These are phyloP conservation scores for Aegilops tauschii DNA, from an alignment of 176 grass and related monocot genomes.

Conservation along the genomic window DNA sequence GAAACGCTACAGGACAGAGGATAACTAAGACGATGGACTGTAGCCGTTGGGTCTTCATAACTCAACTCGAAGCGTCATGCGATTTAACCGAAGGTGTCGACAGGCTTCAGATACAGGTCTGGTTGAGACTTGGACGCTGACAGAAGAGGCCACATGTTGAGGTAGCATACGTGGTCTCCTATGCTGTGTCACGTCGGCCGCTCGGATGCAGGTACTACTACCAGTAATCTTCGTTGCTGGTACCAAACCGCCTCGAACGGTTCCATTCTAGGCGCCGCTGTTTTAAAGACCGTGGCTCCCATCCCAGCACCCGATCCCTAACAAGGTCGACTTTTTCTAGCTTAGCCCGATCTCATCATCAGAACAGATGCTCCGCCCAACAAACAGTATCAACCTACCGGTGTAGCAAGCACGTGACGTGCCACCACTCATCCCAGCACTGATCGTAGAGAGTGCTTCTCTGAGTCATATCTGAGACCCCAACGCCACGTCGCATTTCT, in stretches of 20 bases:
- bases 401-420: not conserved
- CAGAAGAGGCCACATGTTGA: too few relatives aligned
- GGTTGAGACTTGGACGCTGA: too few relatives aligned
- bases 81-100: too few relatives aligned
- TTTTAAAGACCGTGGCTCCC: not conserved
- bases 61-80: too few relatives aligned
- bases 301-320: not conserved
- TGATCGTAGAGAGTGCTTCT: not conserved
- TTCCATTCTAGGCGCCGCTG: conserved; percentile 1
- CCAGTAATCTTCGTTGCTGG: too few relatives aligned
- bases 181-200: too few relatives aligned
- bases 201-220: too few relatives aligned
- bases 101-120: too few relatives aligned
- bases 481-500: not conserved
- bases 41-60: too few relatives aligned
- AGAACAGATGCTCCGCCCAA: not conserved
- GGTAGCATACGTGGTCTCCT: too few relatives aligned
- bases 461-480: not conserved
- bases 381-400: not conserved
- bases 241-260: not conserved
- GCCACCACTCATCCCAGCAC: not conserved
- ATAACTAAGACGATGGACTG: too few relatives aligned
- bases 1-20: too few relatives aligned
- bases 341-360: not conserved
- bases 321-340: not conserved